These are phyloP conservation scores for Talaromyces borbonicus DNA, from an alignment of 495 filamentous ascomycete species.

Conservation along the genomic window DNA sequence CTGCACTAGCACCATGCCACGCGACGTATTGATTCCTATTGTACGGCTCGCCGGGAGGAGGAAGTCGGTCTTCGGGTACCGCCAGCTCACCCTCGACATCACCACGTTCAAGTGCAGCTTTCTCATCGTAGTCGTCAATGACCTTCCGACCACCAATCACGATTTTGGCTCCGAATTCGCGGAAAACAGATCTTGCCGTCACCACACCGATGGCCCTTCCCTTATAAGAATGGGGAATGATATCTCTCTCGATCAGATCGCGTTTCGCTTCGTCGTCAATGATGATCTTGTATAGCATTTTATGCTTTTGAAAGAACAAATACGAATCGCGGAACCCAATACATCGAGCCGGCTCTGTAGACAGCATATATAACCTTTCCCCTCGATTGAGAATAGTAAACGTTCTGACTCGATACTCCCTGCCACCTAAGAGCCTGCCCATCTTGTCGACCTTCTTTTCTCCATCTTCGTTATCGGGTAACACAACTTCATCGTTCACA, in stretches of 20 bases:
- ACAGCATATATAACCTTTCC: constrained; percentile 92
- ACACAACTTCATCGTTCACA: constrained; percentile 77
- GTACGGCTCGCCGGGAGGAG: constrained; percentile 61
- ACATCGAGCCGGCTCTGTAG: constrained; percentile 90
- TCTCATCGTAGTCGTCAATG: constrained; percentile 81
- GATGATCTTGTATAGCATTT: constrained; percentile 89
- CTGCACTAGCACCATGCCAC: constrained; percentile 91
- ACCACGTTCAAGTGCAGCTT: constrained; percentile 65
- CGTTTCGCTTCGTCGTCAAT: constrained; percentile 87
- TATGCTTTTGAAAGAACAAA: constrained; percentile 96
- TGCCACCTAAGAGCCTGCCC: constrained; percentile 66
- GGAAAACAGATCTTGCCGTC: constrained; percentile 90
- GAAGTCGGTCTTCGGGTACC: constrained; percentile 72
- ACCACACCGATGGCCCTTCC: constrained; percentile 96
- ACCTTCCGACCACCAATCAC: constrained; percentile 82
- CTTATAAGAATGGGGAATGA: constrained; percentile 97
- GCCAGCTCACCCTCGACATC: constrained; percentile 84
- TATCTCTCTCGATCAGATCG: constrained; percentile 84
- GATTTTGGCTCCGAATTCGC: constrained; percentile 91
- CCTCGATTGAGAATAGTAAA: constrained; percentile 80
- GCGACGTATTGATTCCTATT: constrained; percentile 96
- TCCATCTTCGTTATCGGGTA: constrained; percentile 80
- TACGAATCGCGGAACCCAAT: constrained; percentile 96
- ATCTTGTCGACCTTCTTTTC: constrained; percentile 87
- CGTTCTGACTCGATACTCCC: constrained; percentile 88